Evolutionary conservation across 495 filamentous ascomycete species (phyloP).

Genomic region (Xylaria palmicola): DNA sequence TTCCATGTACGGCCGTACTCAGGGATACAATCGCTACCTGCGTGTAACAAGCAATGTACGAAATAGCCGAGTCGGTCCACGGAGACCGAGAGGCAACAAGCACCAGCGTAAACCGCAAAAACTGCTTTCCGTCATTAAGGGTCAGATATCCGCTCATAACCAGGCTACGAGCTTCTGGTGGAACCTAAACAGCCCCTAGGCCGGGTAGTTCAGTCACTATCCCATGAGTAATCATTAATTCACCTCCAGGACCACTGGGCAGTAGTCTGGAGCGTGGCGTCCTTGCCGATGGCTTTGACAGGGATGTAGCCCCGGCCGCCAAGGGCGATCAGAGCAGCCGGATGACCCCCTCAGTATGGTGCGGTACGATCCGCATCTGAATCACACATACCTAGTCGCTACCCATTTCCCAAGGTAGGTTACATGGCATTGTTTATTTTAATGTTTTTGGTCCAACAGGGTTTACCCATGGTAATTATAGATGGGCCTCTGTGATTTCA

Average conservation of each 20-base stretch:
- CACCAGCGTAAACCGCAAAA: neutral
- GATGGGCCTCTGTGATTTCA: too few relatives aligned
- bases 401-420: neutral
- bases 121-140: too few relatives aligned
- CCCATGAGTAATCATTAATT: conserved; percentile 15
- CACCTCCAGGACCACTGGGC: neutral
- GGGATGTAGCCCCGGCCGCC: conserved; percentile 8
- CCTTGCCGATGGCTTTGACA: neutral
- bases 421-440: too few relatives aligned
- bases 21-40: neutral
- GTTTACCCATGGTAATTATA: too few relatives aligned
- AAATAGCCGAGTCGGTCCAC: neutral
- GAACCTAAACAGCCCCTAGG: too few relatives aligned
- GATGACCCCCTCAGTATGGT: neutral
- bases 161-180: too few relatives aligned
- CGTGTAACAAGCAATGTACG: conserved; percentile 8
- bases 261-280: conserved; percentile 11
- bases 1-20: conserved; percentile 16
- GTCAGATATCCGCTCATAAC: neutral
- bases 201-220: neutral
- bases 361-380: conserved; percentile 10
- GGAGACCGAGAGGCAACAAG: neutral
- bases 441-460: too few relatives aligned
- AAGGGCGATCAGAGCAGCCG: conserved; percentile 15
- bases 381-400: neutral